Base-by-base conservation (phyloP, 176 grass and related monocot species). In the Rhynchospora pubera region DNA sequence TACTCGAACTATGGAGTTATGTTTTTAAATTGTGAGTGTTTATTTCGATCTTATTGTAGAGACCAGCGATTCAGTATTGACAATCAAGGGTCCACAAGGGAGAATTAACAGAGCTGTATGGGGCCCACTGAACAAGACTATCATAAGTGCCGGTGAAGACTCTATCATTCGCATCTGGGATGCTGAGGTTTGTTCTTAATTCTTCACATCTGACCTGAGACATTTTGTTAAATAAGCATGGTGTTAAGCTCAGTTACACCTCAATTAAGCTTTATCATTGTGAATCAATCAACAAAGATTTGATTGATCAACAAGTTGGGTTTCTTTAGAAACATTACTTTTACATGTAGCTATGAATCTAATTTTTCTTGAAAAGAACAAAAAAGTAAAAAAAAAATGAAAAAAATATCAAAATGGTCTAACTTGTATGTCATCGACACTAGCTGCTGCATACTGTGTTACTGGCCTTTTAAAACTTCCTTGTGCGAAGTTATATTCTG, bases 61-160 rank as follows among this genome's bases (percentile, higher is more conserved):
- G 75, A 91, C 84, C 58, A 89, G 84, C 28, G 90, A 93, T 30
- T 94, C 92, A 0, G 75, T 87, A 30, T 82, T 98, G 6, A 87
- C 88, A 7, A 94, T 98, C 79, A 88, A 85, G 18, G 96, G 96
- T 16, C 90, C 90, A 63, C 86, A 87, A 56, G 96, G 96, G 21
- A 92, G 96, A 87, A 94, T 98, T 56, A 98, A 93, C 85, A 94
- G 95, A 74, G 95, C 90, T 44, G 90, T 93, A 4, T 98, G 95
- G 95, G 92, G 95, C 7, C 92, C 96, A n/a, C 68, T 91, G 0
- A 98, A 98, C 84, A 89, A 90, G 79, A 98, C 96, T 64, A 94
- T 98, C 70, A 87, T 98, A 62, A 94, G 92, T 30, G 96, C 85
- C 1, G 95, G 95, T 8, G 95, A 98, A 87, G 96, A 94, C 78